phyloP scores from a whole-genome alignment of 2,329 filamentous ascomycete genomes.

The Neocucurbitaria cava region DNA sequence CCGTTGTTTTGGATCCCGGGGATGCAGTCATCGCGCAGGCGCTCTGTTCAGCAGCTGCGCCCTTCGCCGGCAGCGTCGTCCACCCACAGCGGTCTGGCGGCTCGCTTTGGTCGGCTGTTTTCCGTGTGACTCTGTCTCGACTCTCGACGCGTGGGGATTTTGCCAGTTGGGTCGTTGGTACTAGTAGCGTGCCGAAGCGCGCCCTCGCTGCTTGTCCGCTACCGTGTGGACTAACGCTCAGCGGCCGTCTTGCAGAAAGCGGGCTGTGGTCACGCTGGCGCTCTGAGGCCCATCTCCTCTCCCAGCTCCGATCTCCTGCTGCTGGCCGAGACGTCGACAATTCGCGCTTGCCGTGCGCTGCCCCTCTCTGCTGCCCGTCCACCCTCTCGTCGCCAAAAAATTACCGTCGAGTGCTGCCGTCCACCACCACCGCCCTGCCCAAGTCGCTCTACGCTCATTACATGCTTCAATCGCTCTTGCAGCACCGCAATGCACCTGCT shows the following conservation, averaged over 20 bases:
- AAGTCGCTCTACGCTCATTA: conserved; percentile 20
- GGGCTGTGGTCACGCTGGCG: too few species aligned
- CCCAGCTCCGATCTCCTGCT: conserved; percentile 7
- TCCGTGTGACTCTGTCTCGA: conserved; percentile 18
- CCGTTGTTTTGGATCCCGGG: conserved; percentile 10
- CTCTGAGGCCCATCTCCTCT: neutral
- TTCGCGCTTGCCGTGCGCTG: neutral
- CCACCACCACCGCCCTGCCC: conserved; percentile 3
- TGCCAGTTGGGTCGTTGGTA: conserved; percentile 11
- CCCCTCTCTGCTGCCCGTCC: conserved; percentile 8
- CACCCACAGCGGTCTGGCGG: conserved; percentile 6
- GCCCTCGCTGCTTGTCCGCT: conserved; percentile 7
- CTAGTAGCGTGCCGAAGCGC: conserved; percentile 10
- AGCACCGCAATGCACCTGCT: conserved; percentile 34
- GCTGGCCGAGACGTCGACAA: conserved; percentile 7
- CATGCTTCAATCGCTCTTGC: conserved; percentile 35
- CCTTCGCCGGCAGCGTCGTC: too few species aligned
- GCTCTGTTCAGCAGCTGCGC: conserved; percentile 11
- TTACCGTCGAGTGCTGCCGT: conserved; percentile 7
- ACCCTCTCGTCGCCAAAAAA: conserved; percentile 15
- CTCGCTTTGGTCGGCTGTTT: conserved; percentile 17
- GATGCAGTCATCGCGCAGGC: conserved; percentile 9
- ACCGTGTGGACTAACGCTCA: too few species aligned
- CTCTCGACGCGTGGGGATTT: conserved; percentile 22
- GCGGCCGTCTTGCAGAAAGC: too few species aligned